These are phyloP conservation scores for Paraconiothyrium sp. DNA, from an alignment of 2,329 filamentous ascomycete species.

Conservation along the genomic window DNA sequence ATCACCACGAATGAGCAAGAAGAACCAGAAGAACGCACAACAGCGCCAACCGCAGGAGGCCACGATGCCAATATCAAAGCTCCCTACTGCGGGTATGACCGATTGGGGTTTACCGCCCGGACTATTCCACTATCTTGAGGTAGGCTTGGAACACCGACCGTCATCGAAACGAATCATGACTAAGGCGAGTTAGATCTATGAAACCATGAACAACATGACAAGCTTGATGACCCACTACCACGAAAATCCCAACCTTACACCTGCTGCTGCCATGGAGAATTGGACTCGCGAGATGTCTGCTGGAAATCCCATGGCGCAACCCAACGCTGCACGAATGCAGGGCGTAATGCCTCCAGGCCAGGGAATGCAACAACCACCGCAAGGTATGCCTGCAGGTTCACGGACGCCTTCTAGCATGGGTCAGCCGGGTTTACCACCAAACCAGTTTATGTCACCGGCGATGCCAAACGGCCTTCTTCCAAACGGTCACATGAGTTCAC, in stretches of 20 bases:
- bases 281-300: conserved; percentile 58
- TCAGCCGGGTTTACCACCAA: conserved; percentile 39
- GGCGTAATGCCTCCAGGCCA: conserved; percentile 35
- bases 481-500: conserved; percentile 60
- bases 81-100: conserved; percentile 58
- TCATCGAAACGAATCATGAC: conserved; percentile 21
- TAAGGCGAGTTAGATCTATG: conserved; percentile 62
- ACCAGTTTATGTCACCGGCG: conserved; percentile 66
- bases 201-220: conserved; percentile 72
- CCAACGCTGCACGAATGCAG: conserved; percentile 33
- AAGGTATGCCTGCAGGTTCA: conserved; percentile 40
- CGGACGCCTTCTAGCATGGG: conserved; percentile 44
- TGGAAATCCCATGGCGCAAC: conserved; percentile 34
- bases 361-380: conserved; percentile 38
- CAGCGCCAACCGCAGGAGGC: conserved; percentile 53
- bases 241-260: conserved; percentile 61
- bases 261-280: conserved; percentile 64
- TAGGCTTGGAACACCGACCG: conserved; percentile 47
- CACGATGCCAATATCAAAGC: conserved; percentile 54
- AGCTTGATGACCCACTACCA: conserved; percentile 67
- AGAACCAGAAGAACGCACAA: conserved; percentile 61
- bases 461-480: conserved; percentile 63
- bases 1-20: conserved; percentile 64
- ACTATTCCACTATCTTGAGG: conserved; percentile 71
- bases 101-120: conserved; percentile 65